Evolutionary conservation across 2,329 filamentous ascomycete genomes (phyloP), one percentile per base, ranked within the genome.

Genomic region (Colletotrichum lindemuthianum): DNA sequence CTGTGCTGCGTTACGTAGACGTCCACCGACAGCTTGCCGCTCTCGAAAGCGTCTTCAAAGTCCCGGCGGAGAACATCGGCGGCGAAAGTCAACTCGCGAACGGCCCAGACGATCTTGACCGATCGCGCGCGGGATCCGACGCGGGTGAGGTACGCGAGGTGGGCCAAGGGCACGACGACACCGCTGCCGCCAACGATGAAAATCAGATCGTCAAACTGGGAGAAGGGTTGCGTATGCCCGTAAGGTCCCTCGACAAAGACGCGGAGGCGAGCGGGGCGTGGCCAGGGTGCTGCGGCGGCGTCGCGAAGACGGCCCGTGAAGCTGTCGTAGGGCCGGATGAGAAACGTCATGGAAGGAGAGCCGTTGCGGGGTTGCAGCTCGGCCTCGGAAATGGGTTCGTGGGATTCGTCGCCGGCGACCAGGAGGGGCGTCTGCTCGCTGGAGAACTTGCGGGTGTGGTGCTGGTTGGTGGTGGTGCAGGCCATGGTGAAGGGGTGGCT

Each of bases 401-500:
- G 51, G 33, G 32, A 15, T 12, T 67, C 56, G 0, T 63, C 54
- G 13, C 60, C 37, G 1, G 65, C 33, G 2, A 71, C 71, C 4
- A 81, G 72, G 0, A 79, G 72, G 0, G 76, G 76, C 2, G 66
- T 69, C 5, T 75, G 72, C 24, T 79, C 78, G 8, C 69, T 70
- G 0, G 73, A 60, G 0, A 71, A 55, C 16, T 75, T 74, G 0
- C 65, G 44, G 2, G 8, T 12, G 37, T 43, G 24, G 6, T 53
- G 45, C 48, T 0, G 40, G 53, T 9, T 70, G 33, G 1, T 58
- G 59, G 33, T 68, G 55, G 39, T 72, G 8, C 71, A 72, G 1
- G 79, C 79, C 10, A 84, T 77, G 0, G 82, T 84, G 55, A 84
- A 84, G 0, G 82, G 82, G 48, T 84, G 82, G 61, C 79, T 83